These are phyloP conservation scores for Gloeopeniophorella convolvens DNA, from an alignment of 768 basidiomycete species.

Conservation along the genomic window DNA sequence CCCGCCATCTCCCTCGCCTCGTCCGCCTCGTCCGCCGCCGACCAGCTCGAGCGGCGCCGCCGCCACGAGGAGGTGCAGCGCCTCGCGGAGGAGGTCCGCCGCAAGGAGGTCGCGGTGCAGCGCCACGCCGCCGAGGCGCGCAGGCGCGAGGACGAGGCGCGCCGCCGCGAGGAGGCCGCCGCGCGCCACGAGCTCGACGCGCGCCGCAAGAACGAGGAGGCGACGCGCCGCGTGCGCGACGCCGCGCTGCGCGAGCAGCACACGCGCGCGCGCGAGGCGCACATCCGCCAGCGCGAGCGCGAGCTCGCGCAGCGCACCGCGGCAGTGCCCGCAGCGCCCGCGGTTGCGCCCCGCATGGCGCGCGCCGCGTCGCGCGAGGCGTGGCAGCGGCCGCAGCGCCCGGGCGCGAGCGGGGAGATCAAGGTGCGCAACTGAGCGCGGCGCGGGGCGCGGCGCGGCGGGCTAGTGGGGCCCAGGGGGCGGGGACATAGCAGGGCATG, in stretches of 20 bases:
- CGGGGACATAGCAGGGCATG: conserved; percentile 1
- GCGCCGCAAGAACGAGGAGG: conserved; percentile 11
- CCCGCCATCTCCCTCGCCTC: conserved; percentile 6
- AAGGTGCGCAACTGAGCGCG: conserved; percentile 8
- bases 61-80: conserved; percentile 8
- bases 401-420: background rate
- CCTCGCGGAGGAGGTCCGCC: conserved; percentile 8
- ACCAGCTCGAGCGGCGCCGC: background rate
- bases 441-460: background rate
- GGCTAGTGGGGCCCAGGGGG: conserved; percentile 1
- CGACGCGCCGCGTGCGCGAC: conserved; percentile 12
- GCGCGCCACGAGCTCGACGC: conserved; percentile 13
- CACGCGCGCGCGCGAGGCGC: background rate
- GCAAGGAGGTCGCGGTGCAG: conserved; percentile 4
- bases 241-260: conserved; percentile 9
- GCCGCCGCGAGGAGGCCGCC: conserved; percentile 12
- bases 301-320: conserved; percentile 2
- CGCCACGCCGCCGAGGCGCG: conserved; percentile 13
- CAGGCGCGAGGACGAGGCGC: conserved; percentile 13
- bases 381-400: conserved; percentile 5
- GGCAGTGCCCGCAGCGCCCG: background rate
- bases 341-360: background rate
- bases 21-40: conserved; percentile 3
- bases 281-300: conserved; percentile 2
- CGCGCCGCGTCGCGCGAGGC: conserved; percentile 1